Conservation (phyloP, 768 basidiomycete species). For the Podaxis sp. region DNA sequence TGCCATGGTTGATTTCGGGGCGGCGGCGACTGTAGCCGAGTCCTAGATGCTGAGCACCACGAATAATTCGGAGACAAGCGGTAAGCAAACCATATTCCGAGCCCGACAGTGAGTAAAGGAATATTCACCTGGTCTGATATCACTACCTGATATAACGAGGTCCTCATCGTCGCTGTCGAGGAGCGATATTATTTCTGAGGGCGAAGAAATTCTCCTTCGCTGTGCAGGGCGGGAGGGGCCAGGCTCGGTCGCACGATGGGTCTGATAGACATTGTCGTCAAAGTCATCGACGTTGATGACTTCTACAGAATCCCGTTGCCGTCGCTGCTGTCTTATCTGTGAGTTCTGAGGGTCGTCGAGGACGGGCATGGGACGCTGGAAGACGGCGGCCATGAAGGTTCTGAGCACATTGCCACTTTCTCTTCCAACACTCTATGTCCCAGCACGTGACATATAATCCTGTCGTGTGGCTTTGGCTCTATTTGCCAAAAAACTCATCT, state of each 20-base stretch:
- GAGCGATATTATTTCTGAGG: slow-evolving; percentile 31
- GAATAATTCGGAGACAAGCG: neutral
- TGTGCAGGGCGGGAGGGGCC: slow-evolving; percentile 17
- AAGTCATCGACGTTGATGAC: slow-evolving; percentile 44
- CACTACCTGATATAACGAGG: slow-evolving; percentile 11
- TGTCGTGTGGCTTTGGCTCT: slow-evolving; percentile 15
- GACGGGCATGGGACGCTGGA: slow-evolving; percentile 27
- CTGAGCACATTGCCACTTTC: slow-evolving; percentile 9
- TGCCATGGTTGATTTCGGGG: slow-evolving; percentile 35
- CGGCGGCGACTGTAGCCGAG: slow-evolving; percentile 43
- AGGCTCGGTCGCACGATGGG: slow-evolving; percentile 4
- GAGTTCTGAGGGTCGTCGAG: slow-evolving; percentile 20
- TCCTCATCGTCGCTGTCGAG: slow-evolving; percentile 30
- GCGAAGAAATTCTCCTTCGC: slow-evolving; percentile 11
- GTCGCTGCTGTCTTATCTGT: slow-evolving; percentile 15
- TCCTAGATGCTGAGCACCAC: slow-evolving; percentile 17
- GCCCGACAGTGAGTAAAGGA: neutral
- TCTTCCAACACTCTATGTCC: neutral
- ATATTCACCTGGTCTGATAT: slow-evolving; percentile 17
- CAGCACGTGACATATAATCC: slow-evolving; percentile 15
- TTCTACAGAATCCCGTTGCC: slow-evolving; percentile 31
- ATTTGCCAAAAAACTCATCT: slow-evolving; percentile 2
- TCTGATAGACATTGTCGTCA: slow-evolving; percentile 25
- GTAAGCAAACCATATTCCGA: neutral
- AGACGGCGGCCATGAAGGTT: slow-evolving; percentile 28